These are phyloP conservation scores for Cornus florida DNA, from an alignment of 148 eudicot species.

Conservation along the genomic window DNA sequence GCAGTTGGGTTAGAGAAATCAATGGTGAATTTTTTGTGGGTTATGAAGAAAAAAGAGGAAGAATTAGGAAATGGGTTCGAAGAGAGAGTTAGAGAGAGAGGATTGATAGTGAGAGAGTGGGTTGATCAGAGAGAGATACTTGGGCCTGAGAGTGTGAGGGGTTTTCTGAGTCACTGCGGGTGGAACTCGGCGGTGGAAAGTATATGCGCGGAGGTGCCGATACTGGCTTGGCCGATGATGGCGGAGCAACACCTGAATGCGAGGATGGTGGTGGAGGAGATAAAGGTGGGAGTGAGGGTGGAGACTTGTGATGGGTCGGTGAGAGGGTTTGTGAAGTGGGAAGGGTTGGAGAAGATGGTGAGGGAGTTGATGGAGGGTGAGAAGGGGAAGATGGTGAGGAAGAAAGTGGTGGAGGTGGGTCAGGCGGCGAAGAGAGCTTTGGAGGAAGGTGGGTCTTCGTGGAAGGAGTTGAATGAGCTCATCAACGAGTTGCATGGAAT, in stretches of 20 bases:
- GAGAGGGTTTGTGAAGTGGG: slow-evolving; percentile 57
- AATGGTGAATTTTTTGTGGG: slow-evolving; percentile 61
- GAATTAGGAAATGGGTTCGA: slow-evolving; percentile 37
- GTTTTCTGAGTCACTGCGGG: slow-evolving; percentile 78
- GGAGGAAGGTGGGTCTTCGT: slow-evolving; percentile 66
- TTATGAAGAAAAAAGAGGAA: slow-evolving; percentile 31
- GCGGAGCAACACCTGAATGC: slow-evolving; percentile 79
- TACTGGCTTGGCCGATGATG: slow-evolving; percentile 76
- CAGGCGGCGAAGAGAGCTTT: slow-evolving; percentile 45
- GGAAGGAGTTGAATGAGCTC: slow-evolving; percentile 41
- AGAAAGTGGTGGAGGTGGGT: slow-evolving; percentile 41
- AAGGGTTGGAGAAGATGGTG: slow-evolving; percentile 41
- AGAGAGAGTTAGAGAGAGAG: slow-evolving; percentile 45
- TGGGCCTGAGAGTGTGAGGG: slow-evolving; percentile 35
- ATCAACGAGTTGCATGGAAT: slow-evolving; percentile 28
- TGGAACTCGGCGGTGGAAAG: slow-evolving; percentile 82
- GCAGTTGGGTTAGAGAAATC: slow-evolving; percentile 53
- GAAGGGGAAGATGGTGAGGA: slow-evolving; percentile 42
- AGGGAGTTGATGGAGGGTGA: slow-evolving; percentile 64
- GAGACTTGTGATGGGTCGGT: slow-evolving; percentile 49
- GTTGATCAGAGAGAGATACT: slow-evolving; percentile 59
- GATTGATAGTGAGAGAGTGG: slow-evolving; percentile 66
- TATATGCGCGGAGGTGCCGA: slow-evolving; percentile 59
- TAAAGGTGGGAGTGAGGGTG: slow-evolving; percentile 55
- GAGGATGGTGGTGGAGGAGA: slow-evolving; percentile 65